Base-by-base conservation (phyloP, 2,329 filamentous ascomycete species). In the Trichoderma endophyticum region DNA sequence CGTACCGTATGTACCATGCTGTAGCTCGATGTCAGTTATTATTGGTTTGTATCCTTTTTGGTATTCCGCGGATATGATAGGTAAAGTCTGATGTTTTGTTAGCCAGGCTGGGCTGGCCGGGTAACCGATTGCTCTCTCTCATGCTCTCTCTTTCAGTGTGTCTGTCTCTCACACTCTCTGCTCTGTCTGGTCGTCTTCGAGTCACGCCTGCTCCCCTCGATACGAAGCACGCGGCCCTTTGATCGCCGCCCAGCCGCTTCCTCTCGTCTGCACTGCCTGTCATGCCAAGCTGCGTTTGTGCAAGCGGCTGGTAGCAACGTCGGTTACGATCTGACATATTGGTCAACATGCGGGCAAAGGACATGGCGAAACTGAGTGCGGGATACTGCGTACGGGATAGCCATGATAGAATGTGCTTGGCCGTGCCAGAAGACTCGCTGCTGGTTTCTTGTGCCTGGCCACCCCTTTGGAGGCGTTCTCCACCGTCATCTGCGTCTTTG, bases 401-500 rank as follows among this genome's bases (percentile, higher is more conserved):
- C 64, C 63, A 67, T 57, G 64, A 67, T 15, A 67, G 64, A 59
- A 67, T 15, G 15, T 67, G 18, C 34, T 36, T 67, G 18, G 54
- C 65, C 65, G 65, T 68, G 65, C 65, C 26, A 60, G 54, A 68
- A 68, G 34, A 60, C 65, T 68, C 51, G 32, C 57, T 12, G 57
- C 18, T 59, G 56, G 21, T 43, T 28, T n/a, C 18, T 4, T 59
- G 64, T 48, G 18, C 62, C 39, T 65, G 65, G 54, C 65, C 65
- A 48, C 65, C 65, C 65, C 65, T 60, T 70, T 54, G 67, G 18
- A 28, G 56, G 11, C 30, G 15, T 24, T 71, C 59, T 32, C 67
- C 59, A 70, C 67, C 59, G 65, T 68, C 65, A 60, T 68, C 65
- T 68, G 64, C 64, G 64, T 51, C 28, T 36, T 65, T 36, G 59